A percentile compares a stretch with the other conserved stretches of the same genome.
Conservation (phyloP, 495 filamentous ascomycete species). For the Penicillium argentinense region DNA sequence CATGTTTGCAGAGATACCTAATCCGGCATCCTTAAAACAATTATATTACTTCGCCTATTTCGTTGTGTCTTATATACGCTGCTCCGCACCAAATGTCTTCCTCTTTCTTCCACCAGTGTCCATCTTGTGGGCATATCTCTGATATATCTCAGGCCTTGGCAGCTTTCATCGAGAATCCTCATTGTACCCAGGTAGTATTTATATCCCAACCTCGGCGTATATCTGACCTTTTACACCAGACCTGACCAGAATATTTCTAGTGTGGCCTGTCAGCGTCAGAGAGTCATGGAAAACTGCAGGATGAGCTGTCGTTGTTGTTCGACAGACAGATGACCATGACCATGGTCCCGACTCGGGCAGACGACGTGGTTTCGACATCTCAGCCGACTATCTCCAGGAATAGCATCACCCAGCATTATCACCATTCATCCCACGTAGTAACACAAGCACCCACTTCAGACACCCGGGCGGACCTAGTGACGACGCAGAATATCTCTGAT, state of each 20-base stretch:
- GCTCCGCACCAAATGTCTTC: slow-evolving; percentile 28
- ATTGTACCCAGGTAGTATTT: slow-evolving; percentile 38
- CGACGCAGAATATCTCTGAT: slow-evolving; percentile 6
- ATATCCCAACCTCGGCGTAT: neutral
- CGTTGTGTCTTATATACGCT: neutral
- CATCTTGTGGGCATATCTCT: slow-evolving; percentile 36
- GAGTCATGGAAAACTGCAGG: slow-evolving; percentile 52
- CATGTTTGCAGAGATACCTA: no score
- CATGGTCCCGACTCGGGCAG: slow-evolving; percentile 17
- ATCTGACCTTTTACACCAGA: neutral
- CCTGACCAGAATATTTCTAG: slow-evolving; percentile 20
- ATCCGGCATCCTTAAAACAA: no score
- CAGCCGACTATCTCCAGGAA: slow-evolving; percentile 48
- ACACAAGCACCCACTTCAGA: neutral
- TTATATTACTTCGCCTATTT: no score
- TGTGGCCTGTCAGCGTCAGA: slow-evolving; percentile 41
- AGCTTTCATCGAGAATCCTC: slow-evolving; percentile 32
- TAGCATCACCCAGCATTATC: slow-evolving; percentile 73
- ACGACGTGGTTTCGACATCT: neutral
- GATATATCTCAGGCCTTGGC: slow-evolving; percentile 34
- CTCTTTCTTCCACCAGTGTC: slow-evolving; percentile 37
- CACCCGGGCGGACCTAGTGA: neutral
- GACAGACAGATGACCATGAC: slow-evolving; percentile 56
- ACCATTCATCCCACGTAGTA: slow-evolving; percentile 63
- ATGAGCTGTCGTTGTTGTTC: slow-evolving; percentile 70